phyloP scores from a whole-genome alignment of 768 basidiomycete species.

The Tremella yokohamensis region DNA sequence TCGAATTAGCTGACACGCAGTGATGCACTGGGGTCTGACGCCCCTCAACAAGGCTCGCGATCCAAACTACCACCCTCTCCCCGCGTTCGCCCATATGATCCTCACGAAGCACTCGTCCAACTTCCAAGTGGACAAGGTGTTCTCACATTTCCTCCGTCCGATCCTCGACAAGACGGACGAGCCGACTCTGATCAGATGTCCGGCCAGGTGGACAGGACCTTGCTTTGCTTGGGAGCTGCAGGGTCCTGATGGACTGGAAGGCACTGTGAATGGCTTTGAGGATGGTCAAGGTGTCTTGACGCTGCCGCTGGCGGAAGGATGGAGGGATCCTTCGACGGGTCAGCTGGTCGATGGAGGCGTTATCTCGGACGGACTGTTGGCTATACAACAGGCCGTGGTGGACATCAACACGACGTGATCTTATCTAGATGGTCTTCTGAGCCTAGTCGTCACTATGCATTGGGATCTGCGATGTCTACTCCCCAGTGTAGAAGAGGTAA shows the following conservation, averaged over 20 bases:
- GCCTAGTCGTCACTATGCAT: no score
- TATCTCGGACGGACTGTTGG: neutral
- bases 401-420: slow-evolving; percentile 1
- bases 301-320: slow-evolving; percentile 22
- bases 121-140: slow-evolving; percentile 42
- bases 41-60: slow-evolving; percentile 31
- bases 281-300: slow-evolving; percentile 46
- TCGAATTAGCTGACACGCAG: slow-evolving; percentile 7
- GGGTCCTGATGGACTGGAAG: slow-evolving; percentile 41
- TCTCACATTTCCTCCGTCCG: slow-evolving; percentile 41
- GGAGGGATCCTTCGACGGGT: slow-evolving; percentile 20
- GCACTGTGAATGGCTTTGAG: slow-evolving; percentile 27
- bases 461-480: no score
- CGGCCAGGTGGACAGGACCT: slow-evolving; percentile 41
- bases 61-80: slow-evolving; percentile 37
- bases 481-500: no score
- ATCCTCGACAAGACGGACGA: slow-evolving; percentile 40
- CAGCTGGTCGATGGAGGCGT: neutral
- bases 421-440: no score
- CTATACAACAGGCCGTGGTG: slow-evolving; percentile 1
- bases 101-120: slow-evolving; percentile 49
- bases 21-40: slow-evolving; percentile 46
- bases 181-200: slow-evolving; percentile 35
- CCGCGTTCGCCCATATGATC: slow-evolving; percentile 52
- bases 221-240: slow-evolving; percentile 43